Evolutionary conservation across 345 rosid species (phyloP), one percentile per base, ranked within the genome.

Genomic region (Eucalyptus marginata): DNA sequence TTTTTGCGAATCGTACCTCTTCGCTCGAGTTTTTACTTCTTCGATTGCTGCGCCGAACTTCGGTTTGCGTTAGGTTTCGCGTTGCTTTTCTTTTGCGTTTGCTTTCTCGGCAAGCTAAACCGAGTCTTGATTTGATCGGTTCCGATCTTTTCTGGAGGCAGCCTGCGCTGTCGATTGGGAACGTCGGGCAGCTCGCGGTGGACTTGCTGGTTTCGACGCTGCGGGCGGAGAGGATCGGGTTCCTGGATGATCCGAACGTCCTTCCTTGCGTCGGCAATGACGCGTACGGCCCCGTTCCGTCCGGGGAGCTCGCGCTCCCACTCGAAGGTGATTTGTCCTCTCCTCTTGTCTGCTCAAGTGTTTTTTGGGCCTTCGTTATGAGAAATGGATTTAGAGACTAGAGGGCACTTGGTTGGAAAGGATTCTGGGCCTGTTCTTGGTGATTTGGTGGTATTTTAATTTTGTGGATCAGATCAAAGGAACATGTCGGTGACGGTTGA

Each of bases 221-320:
- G 33, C 91, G 88, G 83, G 99, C 97, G 2, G 96, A 95, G 90
- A 94, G 95, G 90, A 87, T 95, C 81, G 97, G 98, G 56, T 96
- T 94, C 92, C 92, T 98, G 47, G 98, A 98, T 86, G 98, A 96
- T 88, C 96, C 93, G 4, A 89, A 90, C 91, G 91, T 95, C 88
- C 97, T 98, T 87, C 99, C 99, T 16, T 98, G 98, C 86, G 94
- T 96, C 87, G 99, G 99, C 13, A 97, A 97, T 87, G 98, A 95
- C 46, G 96, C 99, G 80, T 96, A 95, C 88, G 94, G 95, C 3
- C 96, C 96, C 11, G 64, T 89, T 92, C 96, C 99, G 43, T 89
- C 88, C 56, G 99, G 99, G 64, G 95, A 95, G 36, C 95, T 98
- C 49, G 96, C 95, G 25, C 96, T 97, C 47, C 95, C 99, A 59